Evolutionary conservation across 331 rosid genomes (phyloP).

Genomic region (Acacia pycnantha): DNA sequence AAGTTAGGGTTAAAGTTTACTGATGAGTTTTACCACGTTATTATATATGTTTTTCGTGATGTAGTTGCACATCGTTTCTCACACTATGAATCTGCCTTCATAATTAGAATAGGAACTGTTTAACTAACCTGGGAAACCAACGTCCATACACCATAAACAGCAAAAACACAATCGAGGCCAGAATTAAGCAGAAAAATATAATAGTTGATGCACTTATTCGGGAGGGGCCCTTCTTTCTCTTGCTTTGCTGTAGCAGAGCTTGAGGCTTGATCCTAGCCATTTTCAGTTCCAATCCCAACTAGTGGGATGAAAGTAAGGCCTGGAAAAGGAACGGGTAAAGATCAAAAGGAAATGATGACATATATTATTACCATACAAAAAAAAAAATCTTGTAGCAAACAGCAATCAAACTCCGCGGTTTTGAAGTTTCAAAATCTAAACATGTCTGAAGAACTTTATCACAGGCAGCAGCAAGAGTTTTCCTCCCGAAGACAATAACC

Average conservation of each 20-base stretch:
- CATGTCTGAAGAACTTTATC: not conserved
- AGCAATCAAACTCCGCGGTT: slow-evolving; percentile 8
- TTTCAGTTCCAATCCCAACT: slow-evolving; percentile 24
- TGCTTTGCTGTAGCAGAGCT: slow-evolving; percentile 81
- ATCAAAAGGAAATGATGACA: not conserved
- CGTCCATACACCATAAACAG: slow-evolving; percentile 58
- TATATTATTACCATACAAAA: not conserved
- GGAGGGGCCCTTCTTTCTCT: slow-evolving; percentile 86
- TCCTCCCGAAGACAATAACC: not conserved
- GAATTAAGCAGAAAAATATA: slow-evolving; percentile 50
- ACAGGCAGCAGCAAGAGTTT: not conserved
- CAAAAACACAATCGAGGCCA: slow-evolving; percentile 58
- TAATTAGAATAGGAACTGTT: not conserved
- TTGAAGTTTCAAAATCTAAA: slow-evolving; percentile 22
- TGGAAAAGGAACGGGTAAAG: not conserved
- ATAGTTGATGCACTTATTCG: slow-evolving; percentile 55
- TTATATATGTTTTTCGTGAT: not conserved
- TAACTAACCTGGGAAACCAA: slow-evolving; percentile 65
- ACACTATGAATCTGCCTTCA: slow-evolving; percentile 11
- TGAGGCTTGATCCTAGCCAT: slow-evolving; percentile 95
- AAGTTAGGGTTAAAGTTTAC: slow-evolving; percentile 19
- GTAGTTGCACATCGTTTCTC: not conserved
- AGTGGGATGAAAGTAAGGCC: slow-evolving; percentile 19
- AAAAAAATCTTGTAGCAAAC: too few relatives aligned
- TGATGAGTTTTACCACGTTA: not conserved